Base-by-base conservation (phyloP, 331 rosid species). In the Dryas integrifolia region DNA sequence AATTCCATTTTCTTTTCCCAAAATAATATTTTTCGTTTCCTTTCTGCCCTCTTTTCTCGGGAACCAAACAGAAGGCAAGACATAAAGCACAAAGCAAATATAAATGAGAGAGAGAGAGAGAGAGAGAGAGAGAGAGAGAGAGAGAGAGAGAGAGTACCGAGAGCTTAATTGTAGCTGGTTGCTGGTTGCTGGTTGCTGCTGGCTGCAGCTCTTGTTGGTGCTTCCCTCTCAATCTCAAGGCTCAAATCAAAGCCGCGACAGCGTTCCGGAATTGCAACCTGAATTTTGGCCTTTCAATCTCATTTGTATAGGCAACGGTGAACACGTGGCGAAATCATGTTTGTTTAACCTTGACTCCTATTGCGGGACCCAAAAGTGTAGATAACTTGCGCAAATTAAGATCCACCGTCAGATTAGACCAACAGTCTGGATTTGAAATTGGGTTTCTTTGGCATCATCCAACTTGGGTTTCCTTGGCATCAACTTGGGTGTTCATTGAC, bases 111-210 rank as follows among this genome's bases (percentile, higher is more conserved):
- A 53, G 7, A 72, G 59, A 61, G 13, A 61, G 51, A 62, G 35
- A 67, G 18, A 18, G 18, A 18, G 18, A 18, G 18, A 18, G 18
- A 18, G 18, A 18, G 18, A 18, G 18, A n/a, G n/a, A n/a, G n/a
- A n/a, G n/a, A n/a, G n/a, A n/a, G n/a, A n/a, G n/a, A n/a, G 38
- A n/a, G 59, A 72, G 66, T 44, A 70, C 75, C 66, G 26, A 44
- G 43, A 26, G 38, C 61, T 5, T 24, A 21, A 30, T 30, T 30
- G 35, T 30, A 30, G 35, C n/a, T n/a, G n/a, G n/a, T n/a, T n/a
- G n/a, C n/a, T n/a, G n/a, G n/a, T n/a, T n/a, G n/a, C 10, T 59
- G 21, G 47, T 16, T 15, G 4, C 46, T 30, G 35, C 35, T 30
- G 35, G 35, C 35, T 30, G 35, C 2, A 30, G 35, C 35, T 30